Percentiles rank a stretch among this genome's conserved stretches.
Evolutionary conservation across 2,329 filamentous ascomycete species (phyloP).

Genomic region (Cercospora sp.): DNA sequence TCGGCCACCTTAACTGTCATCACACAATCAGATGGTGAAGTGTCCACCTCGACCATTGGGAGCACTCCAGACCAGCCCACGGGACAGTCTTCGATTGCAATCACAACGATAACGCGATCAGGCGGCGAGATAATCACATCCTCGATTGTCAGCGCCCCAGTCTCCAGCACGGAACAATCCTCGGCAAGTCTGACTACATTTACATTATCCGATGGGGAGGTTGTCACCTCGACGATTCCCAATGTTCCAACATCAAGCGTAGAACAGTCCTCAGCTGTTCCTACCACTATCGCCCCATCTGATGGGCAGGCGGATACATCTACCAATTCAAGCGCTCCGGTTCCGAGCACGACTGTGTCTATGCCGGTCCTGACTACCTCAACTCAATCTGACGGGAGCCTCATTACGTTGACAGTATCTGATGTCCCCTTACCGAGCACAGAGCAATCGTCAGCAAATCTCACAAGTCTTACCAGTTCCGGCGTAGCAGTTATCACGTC

Average conservation of each 20-base stretch:
- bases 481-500: not conserved
- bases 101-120: not conserved
- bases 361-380: not conserved
- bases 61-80: not conserved
- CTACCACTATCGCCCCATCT: not conserved
- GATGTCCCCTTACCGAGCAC: not conserved
- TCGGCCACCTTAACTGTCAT: not conserved
- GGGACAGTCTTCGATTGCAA: not conserved
- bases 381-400: not conserved
- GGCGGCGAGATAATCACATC: not conserved
- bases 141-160: not conserved
- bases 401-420: not conserved
- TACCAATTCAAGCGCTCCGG: not conserved
- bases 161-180: not conserved
- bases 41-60: not conserved
- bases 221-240: not conserved
- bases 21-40: not conserved
- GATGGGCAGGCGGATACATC: not conserved
- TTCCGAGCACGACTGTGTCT: not conserved
- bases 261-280: not conserved
- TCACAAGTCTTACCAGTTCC: not conserved
- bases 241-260: not conserved
- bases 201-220: not conserved
- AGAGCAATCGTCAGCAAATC: not conserved
- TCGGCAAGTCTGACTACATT: not conserved